Conservation (phyloP, 139 green algal genomes). For the Zygnema circumcarinatum region DNA sequence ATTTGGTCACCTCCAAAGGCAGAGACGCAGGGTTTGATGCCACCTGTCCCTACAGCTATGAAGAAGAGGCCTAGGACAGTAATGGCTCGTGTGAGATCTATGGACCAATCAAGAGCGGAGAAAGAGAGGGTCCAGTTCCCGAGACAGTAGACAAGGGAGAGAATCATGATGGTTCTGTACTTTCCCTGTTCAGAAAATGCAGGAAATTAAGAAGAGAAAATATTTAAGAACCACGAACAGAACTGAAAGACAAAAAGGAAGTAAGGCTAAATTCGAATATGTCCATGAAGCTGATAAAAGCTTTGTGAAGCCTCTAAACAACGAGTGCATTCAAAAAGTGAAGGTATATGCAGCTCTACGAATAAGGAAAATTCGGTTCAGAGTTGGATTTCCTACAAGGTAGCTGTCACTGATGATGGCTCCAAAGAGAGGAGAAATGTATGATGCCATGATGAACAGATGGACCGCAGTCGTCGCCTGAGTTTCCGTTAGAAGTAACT, state of each 20-base stretch:
- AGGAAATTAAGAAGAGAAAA: conserved; percentile 33
- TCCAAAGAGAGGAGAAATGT: conserved; percentile 90
- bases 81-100: background rate
- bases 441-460: conserved; percentile 92
- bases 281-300: background rate
- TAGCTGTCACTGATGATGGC: conserved; percentile 87
- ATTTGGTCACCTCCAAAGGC: conserved; percentile 98
- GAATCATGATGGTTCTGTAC: conserved; percentile 95
- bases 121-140: conserved; percentile 65
- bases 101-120: conserved; percentile 31
- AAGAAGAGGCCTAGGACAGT: conserved; percentile 74
- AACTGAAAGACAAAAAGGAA: conserved; percentile 18
- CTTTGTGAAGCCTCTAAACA: no score
- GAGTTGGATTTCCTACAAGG: no score
- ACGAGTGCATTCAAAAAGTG: no score
- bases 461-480: conserved; percentile 68
- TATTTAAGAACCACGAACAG: conserved; percentile 13
- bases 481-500: conserved; percentile 20
- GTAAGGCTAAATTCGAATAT: background rate
- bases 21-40: conserved; percentile 97
- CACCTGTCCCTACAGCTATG: conserved; percentile 90
- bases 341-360: no score
- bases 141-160: conserved; percentile 89
- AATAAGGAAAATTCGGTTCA: no score
- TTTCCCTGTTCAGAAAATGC: conserved; percentile 71